A percentile compares a stretch with the other conserved stretches of the same genome.
These are phyloP conservation scores for Diophrys sp. DNA, from an alignment of 73 alveolate genomes.

Conservation along the genomic window DNA sequence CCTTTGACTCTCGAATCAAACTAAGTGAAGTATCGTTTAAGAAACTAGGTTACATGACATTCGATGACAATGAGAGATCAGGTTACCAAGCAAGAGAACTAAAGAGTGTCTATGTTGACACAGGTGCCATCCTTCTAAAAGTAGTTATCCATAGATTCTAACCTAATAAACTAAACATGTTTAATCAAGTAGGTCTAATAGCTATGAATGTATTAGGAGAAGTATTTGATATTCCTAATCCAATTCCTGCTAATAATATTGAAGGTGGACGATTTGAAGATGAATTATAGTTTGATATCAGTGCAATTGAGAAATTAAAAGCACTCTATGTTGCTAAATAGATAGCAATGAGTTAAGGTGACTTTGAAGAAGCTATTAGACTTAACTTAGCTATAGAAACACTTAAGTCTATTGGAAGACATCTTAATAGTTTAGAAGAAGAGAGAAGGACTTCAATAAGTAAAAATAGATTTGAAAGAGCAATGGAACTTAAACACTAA, in stretches of 20 bases:
- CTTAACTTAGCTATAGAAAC: conserved; percentile 64
- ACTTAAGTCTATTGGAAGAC: conserved; percentile 66
- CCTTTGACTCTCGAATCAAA: conserved; percentile 48
- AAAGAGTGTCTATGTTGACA: conserved; percentile 66
- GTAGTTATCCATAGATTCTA: conserved; percentile 56
- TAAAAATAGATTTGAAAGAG: conserved; percentile 65
- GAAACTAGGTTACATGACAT: conserved; percentile 73
- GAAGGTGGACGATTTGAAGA: conserved; percentile 65
- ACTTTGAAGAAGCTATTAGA: conserved; percentile 69
- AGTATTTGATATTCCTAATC: conserved; percentile 58
- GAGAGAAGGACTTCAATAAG: conserved; percentile 65
- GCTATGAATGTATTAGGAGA: conserved; percentile 80
- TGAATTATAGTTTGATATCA: conserved; percentile 76
- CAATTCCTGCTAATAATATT: conserved; percentile 27
- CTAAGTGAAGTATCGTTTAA: conserved; percentile 63
- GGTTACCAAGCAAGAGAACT: conserved; percentile 71
- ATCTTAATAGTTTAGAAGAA: conserved; percentile 72
- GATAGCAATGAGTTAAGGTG: conserved; percentile 49
- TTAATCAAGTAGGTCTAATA: conserved; percentile 72
- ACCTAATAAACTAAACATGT: conserved; percentile 61
- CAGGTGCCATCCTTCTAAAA: conserved; percentile 75
- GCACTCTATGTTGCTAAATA: conserved; percentile 73
- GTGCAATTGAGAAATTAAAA: conserved; percentile 61
- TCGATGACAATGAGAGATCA: conserved; percentile 64
- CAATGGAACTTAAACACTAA: conserved; percentile 66